A percentile compares a stretch with the other conserved stretches of the same genome.
phyloP scores from a whole-genome alignment of 192 early-diverging fungal species.

The Coemansia sp. region DNA sequence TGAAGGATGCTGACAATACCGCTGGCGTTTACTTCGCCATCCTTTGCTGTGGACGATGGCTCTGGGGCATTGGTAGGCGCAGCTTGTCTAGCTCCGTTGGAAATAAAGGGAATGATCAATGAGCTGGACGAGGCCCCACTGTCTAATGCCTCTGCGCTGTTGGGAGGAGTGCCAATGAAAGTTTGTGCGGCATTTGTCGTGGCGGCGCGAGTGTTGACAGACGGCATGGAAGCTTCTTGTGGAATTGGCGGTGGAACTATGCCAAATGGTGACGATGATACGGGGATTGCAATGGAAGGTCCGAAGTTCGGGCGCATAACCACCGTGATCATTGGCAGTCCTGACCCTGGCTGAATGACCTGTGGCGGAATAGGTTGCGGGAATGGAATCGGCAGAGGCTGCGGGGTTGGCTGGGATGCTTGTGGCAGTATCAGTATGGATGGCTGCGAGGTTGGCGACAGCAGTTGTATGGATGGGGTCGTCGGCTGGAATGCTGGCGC shows the following conservation, averaged over 20 bases:
- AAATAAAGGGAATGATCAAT: conserved; percentile 38
- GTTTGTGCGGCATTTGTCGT: background rate
- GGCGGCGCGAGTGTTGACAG: background rate
- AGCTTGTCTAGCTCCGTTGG: conserved; percentile 20
- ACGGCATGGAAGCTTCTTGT: background rate
- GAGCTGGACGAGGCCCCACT: conserved; percentile 5
- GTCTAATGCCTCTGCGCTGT: background rate
- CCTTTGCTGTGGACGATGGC: background rate
- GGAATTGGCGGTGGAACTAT: background rate
- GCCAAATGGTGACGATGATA: conserved; percentile 2
- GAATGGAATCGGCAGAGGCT: background rate
- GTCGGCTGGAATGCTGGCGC: background rate
- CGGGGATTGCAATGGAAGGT: background rate
- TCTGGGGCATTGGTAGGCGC: conserved; percentile 3
- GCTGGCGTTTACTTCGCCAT: conserved; percentile 16
- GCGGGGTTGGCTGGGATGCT: background rate
- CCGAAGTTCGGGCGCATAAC: conserved; percentile 5
- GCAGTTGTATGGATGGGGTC: background rate
- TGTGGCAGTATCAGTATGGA: background rate
- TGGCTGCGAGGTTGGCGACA: background rate
- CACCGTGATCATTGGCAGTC: background rate
- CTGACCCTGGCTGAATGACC: background rate
- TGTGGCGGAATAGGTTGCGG: background rate
- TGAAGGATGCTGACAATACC: conserved; percentile 38
- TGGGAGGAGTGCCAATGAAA: background rate